These are phyloP conservation scores for Sporothrix pallida DNA, from an alignment of 2,329 filamentous ascomycete genomes.

Conservation along the genomic window DNA sequence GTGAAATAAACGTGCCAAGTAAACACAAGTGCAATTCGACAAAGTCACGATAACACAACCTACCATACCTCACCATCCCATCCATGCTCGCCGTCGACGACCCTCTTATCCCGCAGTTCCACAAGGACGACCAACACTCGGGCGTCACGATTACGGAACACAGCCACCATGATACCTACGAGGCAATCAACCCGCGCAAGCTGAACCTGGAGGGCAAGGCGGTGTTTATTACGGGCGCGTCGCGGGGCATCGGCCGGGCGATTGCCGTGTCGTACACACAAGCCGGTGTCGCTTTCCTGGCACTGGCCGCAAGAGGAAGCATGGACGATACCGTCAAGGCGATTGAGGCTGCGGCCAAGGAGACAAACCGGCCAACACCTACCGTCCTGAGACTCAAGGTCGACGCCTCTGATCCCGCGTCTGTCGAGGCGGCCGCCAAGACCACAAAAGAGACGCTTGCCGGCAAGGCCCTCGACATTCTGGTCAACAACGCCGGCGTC, in stretches of 20 bases:
- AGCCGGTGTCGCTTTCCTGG: background rate
- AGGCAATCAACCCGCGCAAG: slow-evolving; percentile 1
- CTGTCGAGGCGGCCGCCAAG: background rate
- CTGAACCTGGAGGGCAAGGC: slow-evolving; percentile 5
- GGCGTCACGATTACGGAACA: slow-evolving; percentile 16
- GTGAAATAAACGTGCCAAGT: background rate
- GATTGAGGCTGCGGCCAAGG: background rate
- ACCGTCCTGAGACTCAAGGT: background rate
- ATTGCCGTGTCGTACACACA: slow-evolving; percentile 19
- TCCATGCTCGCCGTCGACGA: slow-evolving; percentile 21
- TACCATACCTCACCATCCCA: background rate
- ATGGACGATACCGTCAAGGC: slow-evolving; percentile 5
- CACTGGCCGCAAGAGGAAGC: background rate
- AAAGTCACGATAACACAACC: background rate
- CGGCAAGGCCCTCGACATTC: background rate
- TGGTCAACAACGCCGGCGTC: slow-evolving; percentile 15
- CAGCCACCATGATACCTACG: slow-evolving; percentile 19
- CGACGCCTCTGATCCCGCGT: background rate
- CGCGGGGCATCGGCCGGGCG: background rate
- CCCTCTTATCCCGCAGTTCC: slow-evolving; percentile 13
- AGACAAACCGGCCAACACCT: background rate
- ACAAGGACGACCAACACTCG: slow-evolving; percentile 5
- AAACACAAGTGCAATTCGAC: background rate
- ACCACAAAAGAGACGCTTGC: background rate
- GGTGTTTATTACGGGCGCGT: slow-evolving; percentile 3